Evolutionary conservation across 176 grass and related monocot genomes (phyloP).

Genomic region (Phoenix dactylifera): DNA sequence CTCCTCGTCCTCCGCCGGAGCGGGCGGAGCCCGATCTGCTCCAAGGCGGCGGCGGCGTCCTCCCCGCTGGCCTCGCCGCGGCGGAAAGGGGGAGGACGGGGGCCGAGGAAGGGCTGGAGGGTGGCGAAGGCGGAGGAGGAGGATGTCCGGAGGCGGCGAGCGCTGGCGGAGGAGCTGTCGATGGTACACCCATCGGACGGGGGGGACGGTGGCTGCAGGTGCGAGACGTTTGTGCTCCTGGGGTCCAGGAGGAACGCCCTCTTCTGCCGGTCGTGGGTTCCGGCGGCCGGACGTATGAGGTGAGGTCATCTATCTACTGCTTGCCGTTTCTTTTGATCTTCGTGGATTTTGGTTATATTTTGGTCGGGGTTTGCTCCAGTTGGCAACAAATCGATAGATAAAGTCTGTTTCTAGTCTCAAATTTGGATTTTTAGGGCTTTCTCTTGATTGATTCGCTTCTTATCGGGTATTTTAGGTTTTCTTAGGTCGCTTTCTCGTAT

Average conservation of each 20-base stretch:
- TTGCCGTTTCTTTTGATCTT: too few relatives aligned
- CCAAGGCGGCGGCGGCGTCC: not conserved
- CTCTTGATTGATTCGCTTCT: too few relatives aligned
- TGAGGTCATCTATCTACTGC: conserved; percentile 15
- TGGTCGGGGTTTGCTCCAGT: too few relatives aligned
- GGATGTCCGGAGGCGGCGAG: conserved; percentile 30
- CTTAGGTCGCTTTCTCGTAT: too few relatives aligned
- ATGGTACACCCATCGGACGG: conserved; percentile 29
- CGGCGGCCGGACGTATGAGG: conserved; percentile 47
- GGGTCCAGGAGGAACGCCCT: conserved; percentile 67
- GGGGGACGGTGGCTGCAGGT: conserved; percentile 4
- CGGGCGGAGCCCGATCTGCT: not conserved
- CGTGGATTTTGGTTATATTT: too few relatives aligned
- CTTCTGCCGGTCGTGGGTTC: conserved; percentile 78
- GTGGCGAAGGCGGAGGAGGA: conserved; percentile 28
- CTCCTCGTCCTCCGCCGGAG: conserved; percentile 41
- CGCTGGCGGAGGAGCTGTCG: conserved; percentile 11
- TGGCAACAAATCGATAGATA: too few relatives aligned
- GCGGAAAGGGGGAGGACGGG: not conserved
- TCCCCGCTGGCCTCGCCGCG: not conserved
- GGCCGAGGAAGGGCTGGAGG: conserved; percentile 12
- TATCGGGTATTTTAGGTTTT: too few relatives aligned
- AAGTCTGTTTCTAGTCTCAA: too few relatives aligned
- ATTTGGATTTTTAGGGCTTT: too few relatives aligned
- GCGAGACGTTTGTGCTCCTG: conserved; percentile 41